These are phyloP conservation scores for Phytophthora crassamura DNA, from an alignment of 352 stramenopile species.

Conservation along the genomic window DNA sequence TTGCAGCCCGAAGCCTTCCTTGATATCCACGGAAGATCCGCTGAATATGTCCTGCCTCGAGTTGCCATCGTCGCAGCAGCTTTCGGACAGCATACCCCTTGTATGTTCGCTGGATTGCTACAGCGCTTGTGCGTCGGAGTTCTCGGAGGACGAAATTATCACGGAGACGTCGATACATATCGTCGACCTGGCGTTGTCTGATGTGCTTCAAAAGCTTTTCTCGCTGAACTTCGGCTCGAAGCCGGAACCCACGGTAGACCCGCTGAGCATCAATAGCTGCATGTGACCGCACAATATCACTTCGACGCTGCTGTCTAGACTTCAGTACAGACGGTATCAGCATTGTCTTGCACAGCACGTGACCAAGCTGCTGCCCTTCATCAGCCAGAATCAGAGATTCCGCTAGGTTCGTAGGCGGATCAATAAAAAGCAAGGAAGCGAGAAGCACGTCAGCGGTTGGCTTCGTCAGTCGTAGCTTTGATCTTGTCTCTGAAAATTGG, in stretches of 20 bases:
- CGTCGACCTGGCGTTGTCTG: constrained; percentile 57
- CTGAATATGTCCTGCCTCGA: constrained; percentile 51
- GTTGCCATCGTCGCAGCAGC: constrained; percentile 38
- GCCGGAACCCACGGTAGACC: constrained; percentile 60
- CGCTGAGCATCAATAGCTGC: constrained; percentile 57
- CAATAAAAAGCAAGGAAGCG: constrained; percentile 55
- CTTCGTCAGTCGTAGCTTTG: constrained; percentile 46
- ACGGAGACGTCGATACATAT: constrained; percentile 43
- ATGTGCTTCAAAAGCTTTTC: constrained; percentile 51
- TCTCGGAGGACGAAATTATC: constrained; percentile 54
- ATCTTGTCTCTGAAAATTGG: constrained; percentile 44
- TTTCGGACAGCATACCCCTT: constrained; percentile 52
- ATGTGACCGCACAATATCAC: constrained; percentile 26
- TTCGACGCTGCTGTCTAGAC: constrained; percentile 35
- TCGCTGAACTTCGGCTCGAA: constrained; percentile 56
- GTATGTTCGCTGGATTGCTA: constrained; percentile 66
- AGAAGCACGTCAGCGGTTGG: constrained; percentile 57
- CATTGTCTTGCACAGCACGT: constrained; percentile 38
- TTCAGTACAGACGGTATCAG: constrained; percentile 59
- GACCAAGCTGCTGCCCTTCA: neutral
- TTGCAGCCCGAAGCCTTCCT: constrained; percentile 57
- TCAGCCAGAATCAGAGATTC: neutral
- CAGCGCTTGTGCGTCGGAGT: constrained; percentile 46
- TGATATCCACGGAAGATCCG: constrained; percentile 59
- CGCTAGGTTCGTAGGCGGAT: constrained; percentile 13